Base-by-base conservation (phyloP, 1,284 basidiomycete genomes). In the Flammula alnicola region DNA sequence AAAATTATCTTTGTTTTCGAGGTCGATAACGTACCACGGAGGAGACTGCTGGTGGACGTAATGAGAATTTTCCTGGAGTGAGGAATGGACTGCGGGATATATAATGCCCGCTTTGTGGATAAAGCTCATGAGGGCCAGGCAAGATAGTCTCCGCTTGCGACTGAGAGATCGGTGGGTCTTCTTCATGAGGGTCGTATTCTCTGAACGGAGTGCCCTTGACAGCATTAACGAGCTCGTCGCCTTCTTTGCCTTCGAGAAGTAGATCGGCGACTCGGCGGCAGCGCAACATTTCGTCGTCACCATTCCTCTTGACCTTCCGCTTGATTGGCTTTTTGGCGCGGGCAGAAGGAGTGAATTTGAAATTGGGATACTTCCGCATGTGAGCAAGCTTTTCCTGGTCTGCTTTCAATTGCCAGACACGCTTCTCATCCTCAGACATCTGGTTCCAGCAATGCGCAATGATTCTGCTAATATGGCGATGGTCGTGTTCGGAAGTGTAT, bases 301-400 rank as follows among this genome's bases (percentile, higher is more conserved):
- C 71, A 47, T 80, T 82, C 50, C 81, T 66, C 61, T 77, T 79
- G 25, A 79, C 76, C 6, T 77, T 80, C 39, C 81, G 73, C 56
- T 75, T 79, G 12, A 72, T 43, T 0, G 69, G 71, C 43, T 70
- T 72, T 49, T 70, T 73, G 7, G 69, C 58, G n/a, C 77, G 73
- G 14, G 66, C 61, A 17, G 64, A 64, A 3, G 83, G 83, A 10
- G 69, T 66, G 63, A 80, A 86, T 5, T 75, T 76, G 58, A 84
- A 85, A 48, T 73, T 69, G 20, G 84, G 84, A 54, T 83, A 79
- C 57, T 75, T 77, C 12, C 66, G 62, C 23, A 70, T 66, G 58
- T 88, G 86, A 36, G 78, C 73, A 4, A 72, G 64, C 63, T 88
- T 88, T 62, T 83, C 84, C 14, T 75, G 65, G 11, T 76, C 72